These are phyloP conservation scores for Penicillium sp. DNA, from an alignment of 2,329 filamentous ascomycete genomes.

Conservation along the genomic window DNA sequence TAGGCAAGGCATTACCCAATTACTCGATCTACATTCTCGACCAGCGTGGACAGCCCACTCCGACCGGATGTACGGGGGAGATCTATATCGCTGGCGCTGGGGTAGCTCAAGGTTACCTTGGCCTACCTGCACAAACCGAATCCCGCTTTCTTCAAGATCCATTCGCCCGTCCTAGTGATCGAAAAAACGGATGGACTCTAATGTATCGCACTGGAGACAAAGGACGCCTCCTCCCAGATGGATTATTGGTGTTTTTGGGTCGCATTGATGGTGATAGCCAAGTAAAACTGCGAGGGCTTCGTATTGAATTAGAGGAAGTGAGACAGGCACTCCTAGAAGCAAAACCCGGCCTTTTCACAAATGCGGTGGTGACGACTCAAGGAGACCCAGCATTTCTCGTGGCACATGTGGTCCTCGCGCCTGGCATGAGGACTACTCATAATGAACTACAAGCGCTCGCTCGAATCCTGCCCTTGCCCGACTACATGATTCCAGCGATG, in stretches of 20 bases:
- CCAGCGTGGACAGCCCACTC: too few relatives aligned
- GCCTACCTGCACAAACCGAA: too few relatives aligned
- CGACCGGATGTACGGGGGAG: too few relatives aligned
- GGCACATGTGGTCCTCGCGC: constrained; percentile 36
- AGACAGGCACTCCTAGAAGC: constrained; percentile 30
- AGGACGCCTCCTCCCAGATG: constrained; percentile 20
- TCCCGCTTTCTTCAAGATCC: too few relatives aligned
- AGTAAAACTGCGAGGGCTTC: constrained; percentile 25
- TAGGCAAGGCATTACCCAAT: too few relatives aligned
- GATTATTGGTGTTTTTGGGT: constrained; percentile 21
- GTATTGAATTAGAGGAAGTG: constrained; percentile 49
- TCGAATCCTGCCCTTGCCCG: constrained; percentile 29
- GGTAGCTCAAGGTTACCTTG: too few relatives aligned
- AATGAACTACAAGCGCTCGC: constrained; percentile 19
- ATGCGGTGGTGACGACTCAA: constrained; percentile 31
- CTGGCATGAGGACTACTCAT: not conserved
- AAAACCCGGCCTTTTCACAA: constrained; percentile 21
- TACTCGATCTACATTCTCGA: too few relatives aligned
- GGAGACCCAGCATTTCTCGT: constrained; percentile 28
- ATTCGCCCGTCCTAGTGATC: not conserved
- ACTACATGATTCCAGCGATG: constrained; percentile 35
- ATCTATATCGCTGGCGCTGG: too few relatives aligned
- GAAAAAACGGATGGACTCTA: not conserved
- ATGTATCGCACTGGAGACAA: constrained; percentile 27
- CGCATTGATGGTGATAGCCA: constrained; percentile 21